phyloP scores from a whole-genome alignment of 495 filamentous ascomycete species.

The Podospora comata region DNA sequence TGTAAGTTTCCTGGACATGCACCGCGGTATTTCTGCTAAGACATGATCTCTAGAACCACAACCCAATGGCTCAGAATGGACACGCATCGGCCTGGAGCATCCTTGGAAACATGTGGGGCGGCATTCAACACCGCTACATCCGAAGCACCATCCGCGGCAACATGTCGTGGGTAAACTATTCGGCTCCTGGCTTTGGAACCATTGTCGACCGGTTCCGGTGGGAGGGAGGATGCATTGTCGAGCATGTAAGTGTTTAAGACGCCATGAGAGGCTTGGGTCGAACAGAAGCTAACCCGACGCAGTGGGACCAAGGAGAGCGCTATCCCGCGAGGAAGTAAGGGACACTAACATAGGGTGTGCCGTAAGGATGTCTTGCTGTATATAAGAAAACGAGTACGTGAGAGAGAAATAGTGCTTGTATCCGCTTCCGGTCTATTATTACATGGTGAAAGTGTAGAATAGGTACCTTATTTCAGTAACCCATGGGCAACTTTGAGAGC shows the following conservation, averaged over 20 bases:
- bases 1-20: slow-evolving; percentile 22
- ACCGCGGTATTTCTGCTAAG: neutral
- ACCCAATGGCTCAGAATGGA: slow-evolving; percentile 37
- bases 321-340: slow-evolving; percentile 7
- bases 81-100: slow-evolving; percentile 38
- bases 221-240: slow-evolving; percentile 41
- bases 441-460: too few relatives aligned
- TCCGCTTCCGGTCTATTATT: neutral
- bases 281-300: neutral
- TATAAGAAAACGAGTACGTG: neutral
- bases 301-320: slow-evolving; percentile 21
- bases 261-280: neutral
- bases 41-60: slow-evolving; percentile 35
- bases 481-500: slow-evolving; percentile 37
- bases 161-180: slow-evolving; percentile 41
- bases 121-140: slow-evolving; percentile 27
- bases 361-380: neutral
- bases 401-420: neutral
- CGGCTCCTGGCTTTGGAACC: slow-evolving; percentile 22
- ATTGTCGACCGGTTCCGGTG: slow-evolving; percentile 41
- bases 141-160: slow-evolving; percentile 31
- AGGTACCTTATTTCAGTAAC: neutral
- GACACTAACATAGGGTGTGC: neutral
- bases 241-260: slow-evolving; percentile 34
- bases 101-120: slow-evolving; percentile 34